Evolutionary conservation across 106 monocot genomes (phyloP), one percentile per base, ranked within the genome.

Genomic region (Narthecium ossifragum): DNA sequence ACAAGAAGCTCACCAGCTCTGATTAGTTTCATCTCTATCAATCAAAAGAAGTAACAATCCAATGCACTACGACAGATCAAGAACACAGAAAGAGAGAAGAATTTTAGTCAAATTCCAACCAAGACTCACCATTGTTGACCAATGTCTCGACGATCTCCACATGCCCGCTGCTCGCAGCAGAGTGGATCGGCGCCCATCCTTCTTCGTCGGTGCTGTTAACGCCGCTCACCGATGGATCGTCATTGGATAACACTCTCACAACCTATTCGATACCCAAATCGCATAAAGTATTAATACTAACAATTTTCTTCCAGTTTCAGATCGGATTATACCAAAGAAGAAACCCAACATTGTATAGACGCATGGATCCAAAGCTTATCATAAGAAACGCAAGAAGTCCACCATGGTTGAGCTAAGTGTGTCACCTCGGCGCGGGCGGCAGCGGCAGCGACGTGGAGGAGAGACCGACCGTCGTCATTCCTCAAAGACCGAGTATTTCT

Each of bases 171-270:
- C 96, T 96, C 1, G 78, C 72, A 22, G 86, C 90, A 10, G 96
- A 84, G 69, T 86, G 96, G 45, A 96, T 41, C 22, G 96, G 90
- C 30, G 84, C 76, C 96, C 96, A 96, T 27, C 96, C 96, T 69
- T 96, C 96, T 49, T 96, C 96, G 30, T 96, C 96, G 8, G 39
- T 71, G 36, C 66, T 53, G 46, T 96, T 84, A 11, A 96, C 74
- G 10, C 73, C 76, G 39, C 71, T 81, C 6, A 63, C 51, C 31
- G 57, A 37, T 8, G 78, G 69, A 52, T 75, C 76, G 4, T 31
- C 68, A 15, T 50, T 61, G 29, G 90, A 59, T 8, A 96, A 66
- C 45, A 86, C 32, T 8, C 67, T 59, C 14, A 96, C 90, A n/a
- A 96, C 80, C 96, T 96, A 53, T 31, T n/a, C 32, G 18, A 27